Evolutionary conservation across 129 eudicot species (phyloP).

Genomic region (Arctium lappa): DNA sequence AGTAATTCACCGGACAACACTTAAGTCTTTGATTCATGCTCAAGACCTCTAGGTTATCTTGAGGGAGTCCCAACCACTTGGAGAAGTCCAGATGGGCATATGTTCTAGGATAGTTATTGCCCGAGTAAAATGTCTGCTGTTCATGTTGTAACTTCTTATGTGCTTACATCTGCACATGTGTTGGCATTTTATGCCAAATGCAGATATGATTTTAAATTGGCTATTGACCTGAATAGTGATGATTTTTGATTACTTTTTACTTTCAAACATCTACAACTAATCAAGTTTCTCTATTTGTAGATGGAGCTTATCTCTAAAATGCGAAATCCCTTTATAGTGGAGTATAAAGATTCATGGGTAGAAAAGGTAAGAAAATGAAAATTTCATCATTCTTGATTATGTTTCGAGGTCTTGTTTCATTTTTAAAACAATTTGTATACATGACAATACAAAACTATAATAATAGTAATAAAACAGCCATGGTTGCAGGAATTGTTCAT

Average conservation of each 20-base stretch:
- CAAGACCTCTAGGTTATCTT: no score
- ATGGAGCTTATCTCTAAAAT: slow-evolving; percentile 91
- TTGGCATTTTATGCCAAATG: background rate
- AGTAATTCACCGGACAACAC: no score
- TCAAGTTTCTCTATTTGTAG: slow-evolving; percentile 33
- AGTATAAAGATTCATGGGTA: slow-evolving; percentile 98
- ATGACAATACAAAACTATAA: background rate
- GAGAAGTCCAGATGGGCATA: background rate
- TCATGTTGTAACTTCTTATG: slow-evolving; percentile 3
- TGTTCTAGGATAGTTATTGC: background rate
- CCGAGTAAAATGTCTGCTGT: background rate
- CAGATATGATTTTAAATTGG: background rate
- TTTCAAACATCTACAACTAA: slow-evolving; percentile 19
- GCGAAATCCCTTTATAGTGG: slow-evolving; percentile 93
- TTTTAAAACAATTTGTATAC: background rate
- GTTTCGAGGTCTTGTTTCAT: slow-evolving; percentile 4
- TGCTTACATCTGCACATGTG: background rate
- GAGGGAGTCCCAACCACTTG: no score
- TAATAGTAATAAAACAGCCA: background rate
- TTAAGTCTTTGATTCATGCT: no score
- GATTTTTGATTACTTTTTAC: background rate
- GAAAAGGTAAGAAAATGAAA: slow-evolving; percentile 60
- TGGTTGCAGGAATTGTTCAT: background rate
- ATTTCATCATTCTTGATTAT: slow-evolving; percentile 9
- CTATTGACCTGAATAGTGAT: background rate